Percentiles rank a stretch among this genome's conserved stretches.
Evolutionary conservation across 2,329 filamentous ascomycete genomes (phyloP).

Genomic region (Clarireedia paspali): DNA sequence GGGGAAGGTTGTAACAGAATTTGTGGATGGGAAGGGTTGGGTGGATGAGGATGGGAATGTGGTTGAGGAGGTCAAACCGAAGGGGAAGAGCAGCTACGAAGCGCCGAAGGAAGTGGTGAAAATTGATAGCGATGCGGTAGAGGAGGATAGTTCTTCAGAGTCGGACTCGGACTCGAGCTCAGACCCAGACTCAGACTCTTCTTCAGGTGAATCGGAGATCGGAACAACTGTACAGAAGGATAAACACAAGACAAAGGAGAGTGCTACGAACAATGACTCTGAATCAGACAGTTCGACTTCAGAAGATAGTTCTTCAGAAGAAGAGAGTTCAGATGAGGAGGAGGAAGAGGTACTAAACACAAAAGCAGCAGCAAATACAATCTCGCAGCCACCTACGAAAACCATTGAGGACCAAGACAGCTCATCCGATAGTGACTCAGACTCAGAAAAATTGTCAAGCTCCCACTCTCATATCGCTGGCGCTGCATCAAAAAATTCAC

Average conservation of each 20-base stretch:
- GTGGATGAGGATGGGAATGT: slow-evolving; percentile 71
- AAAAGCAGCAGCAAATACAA: neutral
- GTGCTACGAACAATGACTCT: neutral
- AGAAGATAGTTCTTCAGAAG: neutral
- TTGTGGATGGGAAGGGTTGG: slow-evolving; percentile 83
- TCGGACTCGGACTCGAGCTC: slow-evolving; percentile 12
- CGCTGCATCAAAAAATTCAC: neutral
- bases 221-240: slow-evolving; percentile 1
- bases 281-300: slow-evolving; percentile 2
- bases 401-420: neutral
- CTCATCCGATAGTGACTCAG: neutral
- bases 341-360: neutral
- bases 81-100: slow-evolving; percentile 10
- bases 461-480: neutral
- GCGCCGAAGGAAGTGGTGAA: neutral
- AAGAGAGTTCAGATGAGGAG: neutral
- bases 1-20: slow-evolving; percentile 49
- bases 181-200: slow-evolving; percentile 6
- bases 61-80: slow-evolving; percentile 46
- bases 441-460: neutral
- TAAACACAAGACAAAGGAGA: neutral
- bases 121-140: neutral
- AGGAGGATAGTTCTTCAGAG: slow-evolving; percentile 23
- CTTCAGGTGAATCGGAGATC: slow-evolving; percentile 1
- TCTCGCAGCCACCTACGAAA: neutral